These are phyloP conservation scores for Epichloe festucae DNA, from an alignment of 2,329 filamentous ascomycete genomes.

Conservation along the genomic window DNA sequence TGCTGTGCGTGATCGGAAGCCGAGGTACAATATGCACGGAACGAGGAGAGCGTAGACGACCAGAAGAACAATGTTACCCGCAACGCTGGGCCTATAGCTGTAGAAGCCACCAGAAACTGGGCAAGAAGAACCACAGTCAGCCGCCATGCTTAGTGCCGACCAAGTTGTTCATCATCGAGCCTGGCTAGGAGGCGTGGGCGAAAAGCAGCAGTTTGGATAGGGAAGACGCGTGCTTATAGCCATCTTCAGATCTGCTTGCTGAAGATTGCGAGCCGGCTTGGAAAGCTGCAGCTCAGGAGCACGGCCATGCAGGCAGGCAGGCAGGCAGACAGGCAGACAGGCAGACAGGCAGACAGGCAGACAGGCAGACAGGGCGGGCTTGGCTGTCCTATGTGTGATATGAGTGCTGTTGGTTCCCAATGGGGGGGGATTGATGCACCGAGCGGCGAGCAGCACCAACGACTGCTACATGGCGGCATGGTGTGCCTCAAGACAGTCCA, in stretches of 20 bases:
- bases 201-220: slow-evolving; percentile 7
- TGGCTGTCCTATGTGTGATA: neutral
- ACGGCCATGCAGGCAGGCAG: neutral
- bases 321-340: neutral
- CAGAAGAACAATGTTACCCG: slow-evolving; percentile 28
- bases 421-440: neutral
- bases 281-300: slow-evolving; percentile 1
- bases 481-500: neutral
- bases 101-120: slow-evolving; percentile 25
- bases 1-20: slow-evolving; percentile 25
- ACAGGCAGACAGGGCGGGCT: neutral
- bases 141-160: slow-evolving; percentile 19
- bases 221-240: neutral
- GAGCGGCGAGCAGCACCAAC: neutral
- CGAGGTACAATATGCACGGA: slow-evolving; percentile 24
- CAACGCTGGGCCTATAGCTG: slow-evolving; percentile 22
- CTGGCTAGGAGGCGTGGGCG: slow-evolving; percentile 5
- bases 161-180: slow-evolving; percentile 13
- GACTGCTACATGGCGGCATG: neutral
- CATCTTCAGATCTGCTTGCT: neutral
- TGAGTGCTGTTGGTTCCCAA: neutral
- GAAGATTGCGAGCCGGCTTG: neutral
- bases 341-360: neutral
- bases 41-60: slow-evolving; percentile 26
- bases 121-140: slow-evolving; percentile 23